Conservation (phyloP, 768 basidiomycete species). For the Boletus sensibilis region DNA sequence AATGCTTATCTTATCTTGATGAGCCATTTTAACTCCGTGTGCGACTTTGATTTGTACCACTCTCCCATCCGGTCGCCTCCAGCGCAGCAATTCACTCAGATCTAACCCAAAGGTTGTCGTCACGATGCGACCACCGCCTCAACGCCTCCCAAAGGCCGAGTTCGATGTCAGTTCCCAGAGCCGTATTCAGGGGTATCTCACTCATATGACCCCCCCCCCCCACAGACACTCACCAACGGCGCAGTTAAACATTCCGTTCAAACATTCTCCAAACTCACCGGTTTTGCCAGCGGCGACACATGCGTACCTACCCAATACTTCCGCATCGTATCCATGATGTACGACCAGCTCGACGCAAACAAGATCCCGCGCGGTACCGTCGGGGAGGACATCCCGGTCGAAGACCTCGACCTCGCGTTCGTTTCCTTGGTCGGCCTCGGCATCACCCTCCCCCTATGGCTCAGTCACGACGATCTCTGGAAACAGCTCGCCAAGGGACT, state of each 20-base stretch:
- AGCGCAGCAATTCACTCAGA: background rate
- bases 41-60: background rate
- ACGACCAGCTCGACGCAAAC: slow-evolving; percentile 17
- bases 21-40: background rate
- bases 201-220: background rate
- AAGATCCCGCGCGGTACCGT: slow-evolving; percentile 18
- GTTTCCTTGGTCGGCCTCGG: slow-evolving; percentile 22
- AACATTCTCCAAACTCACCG: slow-evolving; percentile 14
- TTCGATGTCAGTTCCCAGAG: slow-evolving; percentile 21
- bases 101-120: background rate
- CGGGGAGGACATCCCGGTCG: slow-evolving; percentile 1
- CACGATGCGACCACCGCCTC: background rate
- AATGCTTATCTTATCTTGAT: slow-evolving; percentile 9
- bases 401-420: slow-evolving; percentile 13
- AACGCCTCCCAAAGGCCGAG: slow-evolving; percentile 8
- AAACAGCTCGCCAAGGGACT: slow-evolving; percentile 16
- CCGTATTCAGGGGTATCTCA: background rate
- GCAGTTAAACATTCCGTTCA: slow-evolving; percentile 11
- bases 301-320: slow-evolving; percentile 24
- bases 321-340: slow-evolving; percentile 22
- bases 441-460: slow-evolving; percentile 25
- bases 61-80: background rate
- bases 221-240: slow-evolving; percentile 17
- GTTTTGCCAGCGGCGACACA: slow-evolving; percentile 8
- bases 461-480: slow-evolving; percentile 13